Conservation (phyloP, 2,329 filamentous ascomycete species). For the Penicillium brevicompactum region DNA sequence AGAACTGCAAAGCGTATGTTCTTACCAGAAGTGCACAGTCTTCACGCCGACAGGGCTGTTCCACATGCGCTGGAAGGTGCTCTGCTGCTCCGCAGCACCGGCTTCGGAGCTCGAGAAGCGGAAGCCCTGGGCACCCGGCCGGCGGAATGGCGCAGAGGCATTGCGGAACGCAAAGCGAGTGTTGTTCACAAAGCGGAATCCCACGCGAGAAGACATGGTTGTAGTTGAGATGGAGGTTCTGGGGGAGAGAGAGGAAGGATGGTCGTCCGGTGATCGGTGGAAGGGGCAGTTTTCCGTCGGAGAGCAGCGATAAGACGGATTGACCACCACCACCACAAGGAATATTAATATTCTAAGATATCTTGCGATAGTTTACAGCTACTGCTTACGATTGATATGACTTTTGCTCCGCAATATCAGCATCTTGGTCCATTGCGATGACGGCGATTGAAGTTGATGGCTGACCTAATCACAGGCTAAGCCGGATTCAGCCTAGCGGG, state of each 20-base stretch:
- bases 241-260: constrained; percentile 20
- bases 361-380: too few species aligned
- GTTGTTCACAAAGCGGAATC: constrained; percentile 60
- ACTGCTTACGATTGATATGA: background rate
- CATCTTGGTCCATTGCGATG: constrained; percentile 1
- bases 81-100: constrained; percentile 48
- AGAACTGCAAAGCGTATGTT: background rate
- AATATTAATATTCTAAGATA: background rate
- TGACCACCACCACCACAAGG: constrained; percentile 10
- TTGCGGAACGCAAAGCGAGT: constrained; percentile 53
- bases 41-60: constrained; percentile 78
- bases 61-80: constrained; percentile 74
- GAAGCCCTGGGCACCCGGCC: constrained; percentile 53
- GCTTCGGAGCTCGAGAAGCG: constrained; percentile 72
- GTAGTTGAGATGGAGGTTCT: constrained; percentile 18
- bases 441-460: constrained; percentile 8
- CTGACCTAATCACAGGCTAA: constrained; percentile 33
- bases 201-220: constrained; percentile 57
- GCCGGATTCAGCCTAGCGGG: constrained; percentile 17
- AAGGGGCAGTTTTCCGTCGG: constrained; percentile 23
- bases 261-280: constrained; percentile 23
- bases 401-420: background rate
- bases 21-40: constrained; percentile 97
- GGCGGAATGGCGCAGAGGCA: constrained; percentile 58
- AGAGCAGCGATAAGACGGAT: background rate